Conservation (phyloP, 2,329 filamentous ascomycete species). For the Phaeosphaeria sp. region DNA sequence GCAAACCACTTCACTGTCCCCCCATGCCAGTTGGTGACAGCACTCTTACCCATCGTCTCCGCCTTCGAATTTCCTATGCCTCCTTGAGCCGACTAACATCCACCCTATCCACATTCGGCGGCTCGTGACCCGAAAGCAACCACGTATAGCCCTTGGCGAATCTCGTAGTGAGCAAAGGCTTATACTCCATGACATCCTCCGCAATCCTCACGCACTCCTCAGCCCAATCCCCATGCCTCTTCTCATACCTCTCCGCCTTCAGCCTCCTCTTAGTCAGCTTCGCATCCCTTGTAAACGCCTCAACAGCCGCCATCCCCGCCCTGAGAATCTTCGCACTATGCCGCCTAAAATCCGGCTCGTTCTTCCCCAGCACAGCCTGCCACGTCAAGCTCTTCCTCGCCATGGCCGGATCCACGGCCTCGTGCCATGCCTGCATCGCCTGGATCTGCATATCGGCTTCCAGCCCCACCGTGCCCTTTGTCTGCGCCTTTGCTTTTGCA, state of each 20-base stretch:
- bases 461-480: conserved; percentile 3
- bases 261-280: conserved; percentile 7
- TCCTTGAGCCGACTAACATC: no score
- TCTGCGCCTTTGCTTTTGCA: neutral
- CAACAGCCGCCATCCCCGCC: conserved; percentile 5
- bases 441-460: neutral
- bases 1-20: no score
- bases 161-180: no score
- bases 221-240: conserved; percentile 4
- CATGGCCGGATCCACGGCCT: conserved; percentile 5
- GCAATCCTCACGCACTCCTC: neutral
- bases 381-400: conserved; percentile 4
- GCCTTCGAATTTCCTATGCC: no score
- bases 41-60: no score
- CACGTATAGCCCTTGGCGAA: no score
- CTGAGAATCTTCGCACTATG: conserved; percentile 6
- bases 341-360: conserved; percentile 1
- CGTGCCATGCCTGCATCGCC: conserved; percentile 7
- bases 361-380: conserved; percentile 1
- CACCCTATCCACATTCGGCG: no score
- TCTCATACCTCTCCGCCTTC: conserved; percentile 11
- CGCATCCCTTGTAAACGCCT: neutral
- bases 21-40: no score
- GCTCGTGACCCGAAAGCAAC: no score
- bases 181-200: neutral